A percentile compares a stretch with the other conserved stretches of the same genome.
Conservation (phyloP, 1,284 basidiomycete genomes). For the Cutaneotrichosporon cavernicola region DNA sequence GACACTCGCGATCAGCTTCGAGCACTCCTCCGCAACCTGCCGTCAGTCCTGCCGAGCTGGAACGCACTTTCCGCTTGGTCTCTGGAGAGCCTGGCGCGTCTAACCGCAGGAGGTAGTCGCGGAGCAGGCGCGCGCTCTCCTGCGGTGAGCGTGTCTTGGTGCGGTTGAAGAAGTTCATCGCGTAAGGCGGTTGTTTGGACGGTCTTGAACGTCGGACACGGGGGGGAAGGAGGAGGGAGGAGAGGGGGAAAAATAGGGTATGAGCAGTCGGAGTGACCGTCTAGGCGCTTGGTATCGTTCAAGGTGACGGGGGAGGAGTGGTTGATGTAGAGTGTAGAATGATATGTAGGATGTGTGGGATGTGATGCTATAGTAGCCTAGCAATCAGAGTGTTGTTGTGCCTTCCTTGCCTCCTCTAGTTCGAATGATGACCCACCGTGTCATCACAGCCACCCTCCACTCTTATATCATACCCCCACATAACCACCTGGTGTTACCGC, state of each 20-base stretch:
- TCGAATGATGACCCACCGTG: neutral
- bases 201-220: neutral
- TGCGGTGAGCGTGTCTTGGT: conserved; percentile 74
- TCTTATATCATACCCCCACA: neutral
- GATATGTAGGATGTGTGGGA: neutral
- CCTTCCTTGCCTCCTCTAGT: neutral
- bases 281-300: neutral
- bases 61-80: conserved; percentile 69
- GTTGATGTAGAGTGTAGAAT: neutral
- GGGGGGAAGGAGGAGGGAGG: neutral
- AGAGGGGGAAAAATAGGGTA: neutral
- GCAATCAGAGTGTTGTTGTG: neutral
- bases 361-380: neutral
- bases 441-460: neutral
- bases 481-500: neutral
- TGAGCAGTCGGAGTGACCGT: neutral
- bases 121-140: conserved; percentile 74
- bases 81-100: conserved; percentile 68
- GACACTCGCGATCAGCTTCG: conserved; percentile 34
- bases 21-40: conserved; percentile 35
- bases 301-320: neutral
- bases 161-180: conserved; percentile 93
- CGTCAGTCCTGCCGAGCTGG: neutral
- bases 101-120: conserved; percentile 73
- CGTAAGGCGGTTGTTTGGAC: neutral